These are phyloP conservation scores for Trichophyton verrucosum DNA, from an alignment of 2,329 filamentous ascomycete species.

Conservation along the genomic window DNA sequence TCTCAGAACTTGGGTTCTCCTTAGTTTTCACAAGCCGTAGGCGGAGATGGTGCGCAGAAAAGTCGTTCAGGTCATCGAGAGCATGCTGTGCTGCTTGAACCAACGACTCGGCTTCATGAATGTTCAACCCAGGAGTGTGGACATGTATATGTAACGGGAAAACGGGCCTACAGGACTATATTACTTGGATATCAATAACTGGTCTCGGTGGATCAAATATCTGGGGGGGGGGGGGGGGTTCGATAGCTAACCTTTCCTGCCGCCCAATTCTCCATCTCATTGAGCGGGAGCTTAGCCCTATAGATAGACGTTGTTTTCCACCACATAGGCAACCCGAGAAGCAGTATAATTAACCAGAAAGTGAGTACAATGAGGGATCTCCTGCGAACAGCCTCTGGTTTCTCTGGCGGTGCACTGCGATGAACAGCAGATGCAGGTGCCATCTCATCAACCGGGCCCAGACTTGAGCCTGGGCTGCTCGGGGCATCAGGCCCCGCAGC, in stretches of 20 bases:
- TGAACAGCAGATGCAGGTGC: neutral
- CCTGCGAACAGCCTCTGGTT: constrained; percentile 52
- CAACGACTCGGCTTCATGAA: constrained; percentile 58
- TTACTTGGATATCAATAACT: neutral
- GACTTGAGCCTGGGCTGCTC: neutral
- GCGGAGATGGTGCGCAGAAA: constrained; percentile 70
- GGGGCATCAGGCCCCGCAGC: neutral
- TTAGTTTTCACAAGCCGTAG: constrained; percentile 46
- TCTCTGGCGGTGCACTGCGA: constrained; percentile 60
- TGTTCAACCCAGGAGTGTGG: constrained; percentile 53
- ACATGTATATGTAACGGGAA: constrained; percentile 77
- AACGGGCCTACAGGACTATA: constrained; percentile 69
- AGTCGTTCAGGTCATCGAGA: constrained; percentile 76
- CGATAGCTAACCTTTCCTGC: constrained; percentile 60
- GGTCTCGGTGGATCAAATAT: neutral
- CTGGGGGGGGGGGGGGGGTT: constrained; percentile 2
- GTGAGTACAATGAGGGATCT: constrained; percentile 67
- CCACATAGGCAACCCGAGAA: constrained; percentile 85
- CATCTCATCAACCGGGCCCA: neutral
- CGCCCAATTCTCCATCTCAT: constrained; percentile 82
- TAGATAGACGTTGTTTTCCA: constrained; percentile 90
- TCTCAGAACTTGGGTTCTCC: constrained; percentile 8
- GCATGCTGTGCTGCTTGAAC: constrained; percentile 72
- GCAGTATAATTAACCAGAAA: constrained; percentile 78
- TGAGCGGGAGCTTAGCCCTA: constrained; percentile 67